phyloP scores from a whole-genome alignment of 2,329 filamentous ascomycete genomes.

The Colletotrichum liaoningense region DNA sequence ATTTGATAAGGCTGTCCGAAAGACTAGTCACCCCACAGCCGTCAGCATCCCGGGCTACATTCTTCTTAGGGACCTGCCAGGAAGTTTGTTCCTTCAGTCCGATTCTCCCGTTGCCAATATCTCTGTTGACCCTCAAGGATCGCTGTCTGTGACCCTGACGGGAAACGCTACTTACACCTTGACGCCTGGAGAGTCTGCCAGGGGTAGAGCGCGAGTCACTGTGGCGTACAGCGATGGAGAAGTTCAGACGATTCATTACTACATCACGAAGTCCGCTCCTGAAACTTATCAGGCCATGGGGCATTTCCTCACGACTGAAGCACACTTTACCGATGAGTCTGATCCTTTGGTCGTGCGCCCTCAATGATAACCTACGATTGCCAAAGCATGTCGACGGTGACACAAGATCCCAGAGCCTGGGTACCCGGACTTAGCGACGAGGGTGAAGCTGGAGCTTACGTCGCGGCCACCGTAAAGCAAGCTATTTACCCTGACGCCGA shows the following conservation, averaged over 20 bases:
- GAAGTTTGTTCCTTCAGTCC: constrained; percentile 57
- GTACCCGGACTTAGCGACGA: constrained; percentile 71
- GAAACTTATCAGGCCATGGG: constrained; percentile 59
- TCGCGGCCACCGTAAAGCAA: constrained; percentile 67
- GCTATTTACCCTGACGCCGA: constrained; percentile 57
- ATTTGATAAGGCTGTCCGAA: constrained; percentile 58
- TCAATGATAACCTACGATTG: constrained; percentile 69
- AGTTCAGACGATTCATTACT: constrained; percentile 67
- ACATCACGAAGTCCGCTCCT: constrained; percentile 59
- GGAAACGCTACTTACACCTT: constrained; percentile 50
- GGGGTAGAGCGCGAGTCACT: constrained; percentile 61
- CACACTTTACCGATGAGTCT: constrained; percentile 61
- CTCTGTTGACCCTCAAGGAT: constrained; percentile 49
- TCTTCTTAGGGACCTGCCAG: constrained; percentile 58
- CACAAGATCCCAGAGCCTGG: constrained; percentile 64
- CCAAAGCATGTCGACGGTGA: constrained; percentile 54
- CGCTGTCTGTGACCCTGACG: constrained; percentile 46
- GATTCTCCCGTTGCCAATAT: constrained; percentile 52
- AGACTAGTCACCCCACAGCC: constrained; percentile 58
- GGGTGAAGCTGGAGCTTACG: constrained; percentile 65
- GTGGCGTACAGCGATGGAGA: constrained; percentile 59
- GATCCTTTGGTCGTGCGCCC: constrained; percentile 64
- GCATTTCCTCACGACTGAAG: constrained; percentile 62
- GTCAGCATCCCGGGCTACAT: constrained; percentile 66
- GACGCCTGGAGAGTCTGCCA: constrained; percentile 54